Conservation (phyloP, 2,329 filamentous ascomycete genomes). For the Periconia macrospinosa region DNA sequence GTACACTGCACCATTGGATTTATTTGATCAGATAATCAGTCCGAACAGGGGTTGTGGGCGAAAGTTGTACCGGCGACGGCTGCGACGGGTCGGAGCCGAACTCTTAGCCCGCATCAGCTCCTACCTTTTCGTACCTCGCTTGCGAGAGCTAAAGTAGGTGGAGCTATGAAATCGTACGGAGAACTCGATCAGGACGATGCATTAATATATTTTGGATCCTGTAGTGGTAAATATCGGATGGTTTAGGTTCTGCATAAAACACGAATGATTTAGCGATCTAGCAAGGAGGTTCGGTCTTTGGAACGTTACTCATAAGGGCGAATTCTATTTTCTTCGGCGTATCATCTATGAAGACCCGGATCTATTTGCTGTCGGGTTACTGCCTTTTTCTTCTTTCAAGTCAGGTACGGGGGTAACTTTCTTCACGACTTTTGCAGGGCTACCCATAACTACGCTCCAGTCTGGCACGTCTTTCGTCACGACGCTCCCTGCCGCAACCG, state of each 20-base stretch:
- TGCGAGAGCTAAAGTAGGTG: background rate
- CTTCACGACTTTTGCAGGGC: constrained; percentile 59
- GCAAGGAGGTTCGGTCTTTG: no score
- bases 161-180: no score
- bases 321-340: background rate
- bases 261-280: no score
- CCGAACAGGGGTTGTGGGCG: background rate
- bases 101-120: background rate
- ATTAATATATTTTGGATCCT: no score
- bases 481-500: constrained; percentile 45
- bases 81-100: background rate
- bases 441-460: constrained; percentile 43
- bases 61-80: background rate
- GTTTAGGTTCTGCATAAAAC: no score
- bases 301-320: background rate
- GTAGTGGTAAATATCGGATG: no score
- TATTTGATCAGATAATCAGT: background rate
- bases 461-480: constrained; percentile 43
- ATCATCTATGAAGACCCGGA: no score
- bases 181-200: background rate
- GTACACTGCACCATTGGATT: background rate
- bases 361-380: background rate
- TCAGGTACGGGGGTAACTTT: background rate
- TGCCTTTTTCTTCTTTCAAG: background rate
- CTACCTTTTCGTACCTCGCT: background rate